These are phyloP conservation scores for Cylindrodendrum hubeiense DNA, from an alignment of 2,329 filamentous ascomycete genomes.

Conservation along the genomic window DNA sequence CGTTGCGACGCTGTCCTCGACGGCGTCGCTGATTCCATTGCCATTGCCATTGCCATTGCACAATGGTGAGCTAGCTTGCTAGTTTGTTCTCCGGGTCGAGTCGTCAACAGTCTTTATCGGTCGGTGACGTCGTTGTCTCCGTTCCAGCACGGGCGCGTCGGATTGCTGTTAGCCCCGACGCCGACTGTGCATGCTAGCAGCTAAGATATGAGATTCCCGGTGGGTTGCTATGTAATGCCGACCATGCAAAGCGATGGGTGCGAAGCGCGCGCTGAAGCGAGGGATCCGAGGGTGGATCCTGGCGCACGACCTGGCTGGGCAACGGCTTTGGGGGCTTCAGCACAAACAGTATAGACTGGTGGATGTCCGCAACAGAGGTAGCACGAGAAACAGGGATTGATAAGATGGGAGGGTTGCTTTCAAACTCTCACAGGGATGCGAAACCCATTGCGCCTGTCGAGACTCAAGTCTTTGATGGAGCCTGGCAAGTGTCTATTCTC, in stretches of 20 bases:
- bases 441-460: constrained; percentile 34
- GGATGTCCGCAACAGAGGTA: too few relatives aligned
- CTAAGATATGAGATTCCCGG: not conserved
- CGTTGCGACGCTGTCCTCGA: constrained; percentile 14
- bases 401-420: constrained; percentile 38
- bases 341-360: not conserved
- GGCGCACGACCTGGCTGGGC: not conserved
- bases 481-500: constrained; percentile 1
- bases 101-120: constrained; percentile 28
- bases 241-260: constrained; percentile 22
- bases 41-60: constrained; percentile 28
- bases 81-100: constrained; percentile 25
- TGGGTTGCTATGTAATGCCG: constrained; percentile 13
- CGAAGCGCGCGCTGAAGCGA: constrained; percentile 30
- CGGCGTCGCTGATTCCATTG: constrained; percentile 25
- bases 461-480: constrained; percentile 1
- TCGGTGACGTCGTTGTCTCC: constrained; percentile 33
- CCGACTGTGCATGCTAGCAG: constrained; percentile 21
- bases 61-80: constrained; percentile 21
- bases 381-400: constrained; percentile 30
- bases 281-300: constrained; percentile 32
- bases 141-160: constrained; percentile 15
- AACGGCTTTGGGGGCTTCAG: constrained; percentile 16
- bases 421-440: constrained; percentile 37
- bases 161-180: constrained; percentile 28